Base-by-base conservation (phyloP, 352 stramenopile genomes). In the Lagenidium giganteum region DNA sequence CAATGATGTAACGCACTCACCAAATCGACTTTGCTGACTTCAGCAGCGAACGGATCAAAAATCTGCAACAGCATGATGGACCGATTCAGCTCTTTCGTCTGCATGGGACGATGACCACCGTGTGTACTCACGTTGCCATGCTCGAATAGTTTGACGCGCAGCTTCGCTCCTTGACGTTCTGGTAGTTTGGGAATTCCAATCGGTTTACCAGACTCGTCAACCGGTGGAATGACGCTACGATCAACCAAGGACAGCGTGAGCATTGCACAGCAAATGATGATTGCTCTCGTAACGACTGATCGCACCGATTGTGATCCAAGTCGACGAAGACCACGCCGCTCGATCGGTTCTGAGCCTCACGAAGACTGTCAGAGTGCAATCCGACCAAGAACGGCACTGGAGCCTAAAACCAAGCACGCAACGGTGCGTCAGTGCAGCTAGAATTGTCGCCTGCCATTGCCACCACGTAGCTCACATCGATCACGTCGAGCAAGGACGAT, bases 341-440 rank as follows among this genome's bases (percentile, higher is more conserved):
- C 1, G 89, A 78, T 61, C 79, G 64, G 22, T 60, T 51, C n/a
- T 62, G 61, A 8, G 71, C 60, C 42, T 75, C 63, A 14, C 78
- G 85, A 23, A 94, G 56, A 42, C 69, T 91, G 39, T 92, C 72
- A 1, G 79, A 79, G 47, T 97, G 76, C 8, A 96, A 72, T 3
- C 95, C 94, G 20, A 98, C 77, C 0, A 98, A 45, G 51, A 98
- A 98, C 3, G 95, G 94, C 26, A 98, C 90, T 4, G 95, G 95
- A 14, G 95, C 81, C 76, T 91, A 39, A 4, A 32, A 39, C 17
- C n/a, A n/a, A n/a, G n/a, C n/a, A n/a, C n/a, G n/a, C n/a, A n/a
- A n/a, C n/a, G n/a, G n/a, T n/a, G n/a, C n/a, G n/a, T n/a, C n/a
- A n/a, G n/a, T n/a, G n/a, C n/a, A n/a, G n/a, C n/a, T n/a, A n/a